Evolutionary conservation across 1,284 basidiomycete genomes (phyloP).

Genomic region (Papiliotrema flavescens): DNA sequence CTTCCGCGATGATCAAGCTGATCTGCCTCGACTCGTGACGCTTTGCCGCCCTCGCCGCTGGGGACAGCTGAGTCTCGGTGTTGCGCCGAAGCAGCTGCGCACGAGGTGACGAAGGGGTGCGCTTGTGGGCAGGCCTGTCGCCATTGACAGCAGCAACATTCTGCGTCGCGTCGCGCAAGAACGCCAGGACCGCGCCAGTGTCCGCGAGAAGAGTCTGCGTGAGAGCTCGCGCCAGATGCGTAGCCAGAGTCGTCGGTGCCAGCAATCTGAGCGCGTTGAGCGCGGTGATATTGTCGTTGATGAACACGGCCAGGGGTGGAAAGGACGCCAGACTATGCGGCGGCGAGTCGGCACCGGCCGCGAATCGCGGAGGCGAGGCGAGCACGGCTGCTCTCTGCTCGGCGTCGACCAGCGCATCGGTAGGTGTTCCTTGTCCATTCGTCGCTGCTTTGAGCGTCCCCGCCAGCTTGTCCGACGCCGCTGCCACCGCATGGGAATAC

Average conservation of each 20-base stretch:
- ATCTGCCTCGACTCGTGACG: conserved; percentile 22
- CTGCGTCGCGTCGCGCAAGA: neutral
- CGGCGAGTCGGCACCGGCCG: neutral
- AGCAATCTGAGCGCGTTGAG: conserved; percentile 50
- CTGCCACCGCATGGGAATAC: conserved; percentile 50
- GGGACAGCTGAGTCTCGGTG: conserved; percentile 20
- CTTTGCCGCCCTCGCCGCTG: conserved; percentile 25
- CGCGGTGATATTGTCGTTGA: conserved; percentile 56
- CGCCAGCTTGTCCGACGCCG: conserved; percentile 38
- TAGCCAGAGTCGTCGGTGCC: neutral
- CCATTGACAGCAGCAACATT: conserved; percentile 17
- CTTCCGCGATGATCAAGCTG: neutral
- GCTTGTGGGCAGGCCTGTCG: conserved; percentile 47
- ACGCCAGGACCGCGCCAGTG: neutral
- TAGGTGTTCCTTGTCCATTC: conserved; percentile 17
- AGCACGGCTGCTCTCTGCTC: conserved; percentile 33
- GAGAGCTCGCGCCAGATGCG: neutral
- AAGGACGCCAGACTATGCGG: conserved; percentile 56
- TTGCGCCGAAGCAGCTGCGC: conserved; percentile 15
- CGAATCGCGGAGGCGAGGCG: conserved; percentile 2
- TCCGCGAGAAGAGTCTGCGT: neutral
- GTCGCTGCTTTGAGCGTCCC: conserved; percentile 25
- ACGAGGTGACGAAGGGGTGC: conserved; percentile 7
- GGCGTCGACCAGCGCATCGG: conserved; percentile 36
- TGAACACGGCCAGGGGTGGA: conserved; percentile 69